phyloP scores from a whole-genome alignment of 345 rosid genomes.

The Citrus trifoliata region DNA sequence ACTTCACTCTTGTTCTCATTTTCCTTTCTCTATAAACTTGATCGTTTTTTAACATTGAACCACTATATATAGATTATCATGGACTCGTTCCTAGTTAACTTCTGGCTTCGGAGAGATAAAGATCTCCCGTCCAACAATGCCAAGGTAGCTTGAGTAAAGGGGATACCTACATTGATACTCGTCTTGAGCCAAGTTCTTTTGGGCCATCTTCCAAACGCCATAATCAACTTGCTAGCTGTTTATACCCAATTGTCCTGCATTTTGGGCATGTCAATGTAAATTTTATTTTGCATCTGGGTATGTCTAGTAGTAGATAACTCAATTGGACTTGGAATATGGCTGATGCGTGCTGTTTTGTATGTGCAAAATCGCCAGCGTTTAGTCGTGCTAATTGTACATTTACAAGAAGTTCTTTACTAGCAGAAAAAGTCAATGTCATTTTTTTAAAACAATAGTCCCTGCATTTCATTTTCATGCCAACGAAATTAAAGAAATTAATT shows the following conservation, averaged over 20 bases:
- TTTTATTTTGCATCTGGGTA: too few relatives aligned
- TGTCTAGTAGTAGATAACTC: too few relatives aligned
- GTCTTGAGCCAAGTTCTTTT: not conserved
- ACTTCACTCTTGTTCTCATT: not conserved
- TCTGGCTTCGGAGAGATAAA: constrained; percentile 45
- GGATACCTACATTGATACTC: not conserved
- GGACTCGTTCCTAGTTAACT: constrained; percentile 61
- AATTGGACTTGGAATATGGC: too few relatives aligned
- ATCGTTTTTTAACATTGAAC: constrained; percentile 8
- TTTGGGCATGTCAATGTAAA: not conserved
- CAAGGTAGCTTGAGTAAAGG: constrained; percentile 38
- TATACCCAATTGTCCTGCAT: not conserved
- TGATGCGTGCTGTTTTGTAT: too few relatives aligned
- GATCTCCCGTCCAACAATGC: constrained; percentile 28
- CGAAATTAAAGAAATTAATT: too few relatives aligned
- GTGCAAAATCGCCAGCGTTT: too few relatives aligned
- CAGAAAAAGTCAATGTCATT: too few relatives aligned
- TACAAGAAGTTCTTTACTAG: too few relatives aligned
- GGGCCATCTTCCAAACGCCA: not conserved
- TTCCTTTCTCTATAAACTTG: not conserved
- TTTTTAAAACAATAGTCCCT: too few relatives aligned
- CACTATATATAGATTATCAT: constrained; percentile 43
- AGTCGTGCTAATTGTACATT: too few relatives aligned
- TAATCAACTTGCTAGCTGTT: too few relatives aligned
- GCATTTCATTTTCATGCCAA: too few relatives aligned